phyloP scores from a whole-genome alignment of 2,329 filamentous ascomycete species.

The Ceratocystiopsis minuta region DNA sequence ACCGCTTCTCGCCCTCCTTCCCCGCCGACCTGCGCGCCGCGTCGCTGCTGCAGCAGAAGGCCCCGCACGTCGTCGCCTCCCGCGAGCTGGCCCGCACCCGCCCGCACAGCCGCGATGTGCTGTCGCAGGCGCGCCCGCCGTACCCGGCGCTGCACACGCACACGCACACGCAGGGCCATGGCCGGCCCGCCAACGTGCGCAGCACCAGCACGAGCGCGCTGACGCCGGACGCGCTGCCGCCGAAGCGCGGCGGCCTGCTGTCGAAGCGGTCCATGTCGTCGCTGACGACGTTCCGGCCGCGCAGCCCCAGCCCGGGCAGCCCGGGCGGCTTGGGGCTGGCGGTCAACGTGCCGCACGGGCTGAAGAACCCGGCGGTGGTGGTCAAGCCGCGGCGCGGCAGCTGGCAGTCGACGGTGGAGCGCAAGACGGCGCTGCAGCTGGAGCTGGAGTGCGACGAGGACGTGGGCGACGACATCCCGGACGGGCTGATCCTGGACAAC shows the following conservation, averaged over 20 bases:
- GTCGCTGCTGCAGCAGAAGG: conserved; percentile 12
- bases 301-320: conserved; percentile 11
- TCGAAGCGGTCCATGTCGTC: conserved; percentile 21
- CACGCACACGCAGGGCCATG: too few relatives aligned
- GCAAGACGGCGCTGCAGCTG: conserved; percentile 51
- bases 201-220: conserved; percentile 27
- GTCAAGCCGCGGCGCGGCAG: conserved; percentile 38
- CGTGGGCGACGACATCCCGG: conserved; percentile 61
- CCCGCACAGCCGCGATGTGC: conserved; percentile 16
- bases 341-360: conserved; percentile 23
- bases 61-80: conserved; percentile 12
- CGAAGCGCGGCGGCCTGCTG: conserved; percentile 12
- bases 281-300: conserved; percentile 22
- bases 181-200: conserved; percentile 22
- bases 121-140: conserved; percentile 21
- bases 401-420: conserved; percentile 49
- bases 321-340: too few relatives aligned
- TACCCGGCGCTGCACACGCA: conserved; percentile 28
- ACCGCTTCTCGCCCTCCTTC: conserved; percentile 32
- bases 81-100: conserved; percentile 16
- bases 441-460: conserved; percentile 64
- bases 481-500: conserved; percentile 64
- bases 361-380: conserved; percentile 23
- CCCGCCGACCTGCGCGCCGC: conserved; percentile 24
- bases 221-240: conserved; percentile 14